phyloP scores from a whole-genome alignment of 2,329 filamentous ascomycete genomes.

The Calonectria fujianensis region DNA sequence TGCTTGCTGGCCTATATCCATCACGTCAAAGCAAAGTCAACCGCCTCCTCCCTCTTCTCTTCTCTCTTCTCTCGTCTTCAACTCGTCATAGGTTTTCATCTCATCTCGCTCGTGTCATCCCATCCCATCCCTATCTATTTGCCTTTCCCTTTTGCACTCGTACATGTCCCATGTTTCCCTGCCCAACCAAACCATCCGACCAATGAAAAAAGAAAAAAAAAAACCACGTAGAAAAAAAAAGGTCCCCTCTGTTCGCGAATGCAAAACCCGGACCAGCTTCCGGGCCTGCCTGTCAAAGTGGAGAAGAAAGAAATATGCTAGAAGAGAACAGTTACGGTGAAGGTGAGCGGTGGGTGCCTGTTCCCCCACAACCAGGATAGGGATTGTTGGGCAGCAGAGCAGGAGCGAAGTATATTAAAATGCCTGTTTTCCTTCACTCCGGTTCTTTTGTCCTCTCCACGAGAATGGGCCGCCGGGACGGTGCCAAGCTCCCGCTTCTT shows the following conservation, averaged over 20 bases:
- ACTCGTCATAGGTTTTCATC: slow-evolving; percentile 15
- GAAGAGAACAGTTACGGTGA: neutral
- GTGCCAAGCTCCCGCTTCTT: neutral
- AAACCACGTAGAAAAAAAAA: neutral
- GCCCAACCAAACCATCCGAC: neutral
- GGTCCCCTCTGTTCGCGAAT: neutral
- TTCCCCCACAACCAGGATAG: neutral
- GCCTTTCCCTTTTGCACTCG: slow-evolving; percentile 26
- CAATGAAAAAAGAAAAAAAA: neutral
- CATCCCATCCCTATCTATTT: slow-evolving; percentile 24
- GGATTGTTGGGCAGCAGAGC: slow-evolving; percentile 6
- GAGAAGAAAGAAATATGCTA: slow-evolving; percentile 5
- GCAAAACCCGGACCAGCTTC: neutral
- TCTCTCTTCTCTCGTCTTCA: slow-evolving; percentile 14
- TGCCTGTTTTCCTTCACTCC: neutral
- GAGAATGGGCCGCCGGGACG: neutral
- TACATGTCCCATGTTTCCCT: slow-evolving; percentile 30
- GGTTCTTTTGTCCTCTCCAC: neutral
- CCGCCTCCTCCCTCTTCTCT: neutral
- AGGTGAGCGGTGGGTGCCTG: neutral
- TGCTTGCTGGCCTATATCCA: slow-evolving; percentile 44
- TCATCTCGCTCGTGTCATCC: slow-evolving; percentile 23
- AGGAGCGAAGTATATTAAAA: neutral
- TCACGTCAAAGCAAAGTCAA: slow-evolving; percentile 29
- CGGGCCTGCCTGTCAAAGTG: slow-evolving; percentile 3